Percentiles rank a stretch among this genome's conserved stretches.
Conservation (phyloP, 1,284 basidiomycete species). For the Fomitopsis schrenkii region DNA sequence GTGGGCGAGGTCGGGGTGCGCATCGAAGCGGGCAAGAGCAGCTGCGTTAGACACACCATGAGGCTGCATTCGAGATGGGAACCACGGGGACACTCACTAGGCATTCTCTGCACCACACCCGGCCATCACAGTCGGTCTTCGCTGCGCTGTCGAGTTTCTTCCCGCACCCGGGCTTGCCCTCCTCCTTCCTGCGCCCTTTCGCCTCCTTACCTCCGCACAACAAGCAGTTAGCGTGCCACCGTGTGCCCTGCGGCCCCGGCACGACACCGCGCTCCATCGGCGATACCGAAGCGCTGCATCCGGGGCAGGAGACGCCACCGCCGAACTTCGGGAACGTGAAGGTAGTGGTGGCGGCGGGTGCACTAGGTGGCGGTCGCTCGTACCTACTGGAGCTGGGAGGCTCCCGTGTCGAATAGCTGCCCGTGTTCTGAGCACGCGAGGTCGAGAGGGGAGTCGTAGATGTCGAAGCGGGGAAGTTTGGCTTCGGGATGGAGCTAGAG, state of each 20-base stretch:
- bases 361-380: conserved; percentile 39
- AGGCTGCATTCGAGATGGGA: not conserved
- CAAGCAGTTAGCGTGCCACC: conserved; percentile 74
- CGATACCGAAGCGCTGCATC: conserved; percentile 67
- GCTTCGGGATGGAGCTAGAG: conserved; percentile 22
- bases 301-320: conserved; percentile 59
- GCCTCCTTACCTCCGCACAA: conserved; percentile 69
- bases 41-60: conserved; percentile 32
- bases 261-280: conserved; percentile 81
- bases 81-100: conserved; percentile 44
- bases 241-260: conserved; percentile 71
- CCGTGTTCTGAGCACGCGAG: conserved; percentile 15
- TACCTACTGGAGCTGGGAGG: conserved; percentile 38
- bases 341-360: conserved; percentile 33
- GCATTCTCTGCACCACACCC: conserved; percentile 81
- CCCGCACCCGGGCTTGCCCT: conserved; percentile 68
- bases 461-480: conserved; percentile 14
- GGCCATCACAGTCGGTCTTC: conserved; percentile 65
- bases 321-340: conserved; percentile 59
- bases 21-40: conserved; percentile 48
- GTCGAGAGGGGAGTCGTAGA: conserved; percentile 13
- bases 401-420: conserved; percentile 22
- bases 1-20: conserved; percentile 48
- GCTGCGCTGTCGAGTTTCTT: conserved; percentile 80
- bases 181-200: conserved; percentile 39